Base-by-base conservation (phyloP, 805 yeast species). In the Hanseniaspora valbyensis region DNA sequence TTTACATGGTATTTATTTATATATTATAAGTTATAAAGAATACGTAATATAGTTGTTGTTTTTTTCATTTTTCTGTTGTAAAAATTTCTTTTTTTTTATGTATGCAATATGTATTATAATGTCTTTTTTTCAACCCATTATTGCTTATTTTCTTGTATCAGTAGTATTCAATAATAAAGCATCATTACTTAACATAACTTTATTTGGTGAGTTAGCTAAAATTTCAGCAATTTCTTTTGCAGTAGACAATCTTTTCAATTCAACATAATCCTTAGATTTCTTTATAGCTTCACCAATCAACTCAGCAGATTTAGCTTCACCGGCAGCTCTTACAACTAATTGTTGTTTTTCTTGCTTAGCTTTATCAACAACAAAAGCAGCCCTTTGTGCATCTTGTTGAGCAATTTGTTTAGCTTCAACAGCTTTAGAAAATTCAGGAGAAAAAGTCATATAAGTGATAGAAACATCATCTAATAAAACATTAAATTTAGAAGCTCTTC, bases 341-440 rank as follows among this genome's bases (percentile, higher is more conserved):
- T 94, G 95, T 69, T 92, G 97, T 67, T 92, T 92, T 70, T 92
- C 97, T 69, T 92, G 98, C 59, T 85, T 80, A 8, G 98, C 98
- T 65, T 88, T 86, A 67, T 92, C 98, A 49, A 92, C 98, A 39
- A 92, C 74, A 59, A 89, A 92, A 0, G 97, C 96, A 8, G 98
- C 97, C 67, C 95, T 81, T 70, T 92, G 96, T 19, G 98, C 97
- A 65, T 92, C 98, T 73, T 92, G 98, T 68, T 92, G 98, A 26
- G 98, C 97, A 68, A 92, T 92, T 72, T 92, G 98, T 69, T 92
- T 92, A 53, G 96, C 95, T 71, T 92, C 98, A 51, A 92, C 98
- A 4, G 97, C 97, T 41, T 83, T 80, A 38, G 97, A 89, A 66
- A 92, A 92, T 68, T 92, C 98, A 26, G 98, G 98, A 2, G 95